These are phyloP conservation scores for Pichia kluyveri DNA, from an alignment of 805 yeast species.

Conservation along the genomic window DNA sequence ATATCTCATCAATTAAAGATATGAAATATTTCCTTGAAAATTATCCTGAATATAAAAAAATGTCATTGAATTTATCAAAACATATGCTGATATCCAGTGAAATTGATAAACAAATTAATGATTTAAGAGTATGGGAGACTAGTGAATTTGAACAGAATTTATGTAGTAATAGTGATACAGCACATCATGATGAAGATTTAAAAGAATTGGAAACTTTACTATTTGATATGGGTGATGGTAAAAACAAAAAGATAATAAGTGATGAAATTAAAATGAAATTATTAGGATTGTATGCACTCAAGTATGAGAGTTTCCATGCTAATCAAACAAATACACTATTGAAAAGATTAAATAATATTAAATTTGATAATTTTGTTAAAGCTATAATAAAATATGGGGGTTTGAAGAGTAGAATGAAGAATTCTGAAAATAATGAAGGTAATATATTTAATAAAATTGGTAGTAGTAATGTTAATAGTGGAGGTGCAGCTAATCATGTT, in stretches of 20 bases:
- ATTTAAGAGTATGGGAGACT: conserved; percentile 64
- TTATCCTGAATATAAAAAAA: conserved; percentile 86
- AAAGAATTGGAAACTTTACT: conserved; percentile 49
- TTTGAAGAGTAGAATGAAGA: conserved; percentile 28
- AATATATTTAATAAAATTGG: conserved; percentile 20
- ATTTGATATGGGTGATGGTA: conserved; percentile 21
- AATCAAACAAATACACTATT: conserved; percentile 34
- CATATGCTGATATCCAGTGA: conserved; percentile 89
- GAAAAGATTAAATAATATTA: conserved; percentile 28
- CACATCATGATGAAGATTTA: conserved; percentile 42
- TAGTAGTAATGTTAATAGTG: neutral
- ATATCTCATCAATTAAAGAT: conserved; percentile 73
- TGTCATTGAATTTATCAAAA: conserved; percentile 81
- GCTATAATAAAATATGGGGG: conserved; percentile 40
- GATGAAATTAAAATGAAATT: conserved; percentile 52
- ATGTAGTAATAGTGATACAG: conserved; percentile 45
- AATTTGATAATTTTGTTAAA: conserved; percentile 32
- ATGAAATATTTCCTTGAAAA: conserved; percentile 87
- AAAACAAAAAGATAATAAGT: conserved; percentile 28
- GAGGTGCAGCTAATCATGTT: conserved; percentile 15
- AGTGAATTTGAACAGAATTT: conserved; percentile 87
- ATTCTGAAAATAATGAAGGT: conserved; percentile 24
- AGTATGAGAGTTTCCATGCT: conserved; percentile 48
- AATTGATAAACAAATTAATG: conserved; percentile 63
- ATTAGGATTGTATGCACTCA: conserved; percentile 62